Evolutionary conservation across 2,329 filamentous ascomycete species (phyloP), one percentile per base, ranked within the genome.

Genomic region (Peltaster fructicola): DNA sequence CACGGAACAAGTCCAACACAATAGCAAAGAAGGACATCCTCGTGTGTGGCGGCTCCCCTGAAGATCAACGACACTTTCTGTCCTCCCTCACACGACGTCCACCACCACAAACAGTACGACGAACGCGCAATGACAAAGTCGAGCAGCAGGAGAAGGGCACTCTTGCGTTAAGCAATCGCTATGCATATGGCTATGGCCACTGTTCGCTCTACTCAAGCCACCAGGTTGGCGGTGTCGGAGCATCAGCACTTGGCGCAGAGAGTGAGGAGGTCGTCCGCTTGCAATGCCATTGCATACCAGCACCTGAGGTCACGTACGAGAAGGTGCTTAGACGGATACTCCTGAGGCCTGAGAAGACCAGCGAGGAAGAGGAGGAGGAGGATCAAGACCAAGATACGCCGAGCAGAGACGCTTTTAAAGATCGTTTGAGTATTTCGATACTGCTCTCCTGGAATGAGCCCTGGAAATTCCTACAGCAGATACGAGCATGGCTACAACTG

Each of bases 391-490:
- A 20, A 6, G 32, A 34, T n/a, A 19, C 30, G 33, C 15, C 41
- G 43, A 4, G 40, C 33, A 1, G 39, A n/a, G n/a, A n/a, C n/a
- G n/a, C n/a, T n/a, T n/a, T n/a, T n/a, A n/a, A n/a, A n/a, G n/a
- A n/a, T n/a, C n/a, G n/a, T n/a, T n/a, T n/a, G n/a, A n/a, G n/a
- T n/a, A n/a, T 95, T 34, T 78, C 91, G 33, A 72, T 98, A 41
- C 59, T 98, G n/a, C 63, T 98, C 20, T 84, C 93, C 56, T 98
- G 88, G 88, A 75, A 78, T 30, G 72, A 88, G 45, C 88, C 88
- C 8, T 92, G 88, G 72, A 61, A 72, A 34, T 98, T 90, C 81
- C 65, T 93, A 45, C 69, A 80, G 30, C 76, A 92, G 51, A 59
- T 98, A 29, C 68, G 80, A 44, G 76, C 77, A 46, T 98, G 88